Evolutionary conservation across 257 asterid species (phyloP), one percentile per base, ranked within the genome.

Genomic region (Plectranthus barbatus): DNA sequence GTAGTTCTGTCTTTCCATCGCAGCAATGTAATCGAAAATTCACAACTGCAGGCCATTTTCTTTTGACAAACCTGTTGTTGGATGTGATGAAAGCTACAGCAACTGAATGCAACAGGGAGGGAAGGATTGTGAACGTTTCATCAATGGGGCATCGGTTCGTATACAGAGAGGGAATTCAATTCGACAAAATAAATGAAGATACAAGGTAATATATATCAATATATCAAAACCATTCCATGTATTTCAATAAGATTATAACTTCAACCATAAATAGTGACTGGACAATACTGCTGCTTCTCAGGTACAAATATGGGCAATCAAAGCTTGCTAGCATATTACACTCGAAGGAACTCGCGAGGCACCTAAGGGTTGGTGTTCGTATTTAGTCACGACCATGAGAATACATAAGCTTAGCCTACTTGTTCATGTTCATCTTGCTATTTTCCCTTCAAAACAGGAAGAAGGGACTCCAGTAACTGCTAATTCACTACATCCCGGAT

Each of bases 41-140:
- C n/a, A n/a, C n/a, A n/a, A n/a, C n/a, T 63, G 63, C 73, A 84
- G 88, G 88, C 13, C 84, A 84, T 77, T 81, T 79, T 67, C 81
- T 78, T 64, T 70, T 83, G 78, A 78, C 90, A 23, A 75, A 83
- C 56, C 81, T 81, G 49, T 49, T 79, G 66, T 66, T 83, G 61
- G 84, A 81, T 44, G 72, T 59, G 56, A 83, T 86, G 91, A 81
- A 81, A 64, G 74, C 57, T 37, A 83, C 88, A 21, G 88, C 86
- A 37, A 37, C 47, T 29, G 77, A 77, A 56, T 67, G 82, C 76
- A 69, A 76, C 9, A 74, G 21, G 52, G 88, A 86, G 78, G 86
- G 95, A 49, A 81, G 86, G 71, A 83, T 86, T 39, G 73, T 86
- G 23, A 81, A 68, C 50, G 73, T 86, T 64, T 73, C 95, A 54